Evolutionary conservation across 2,329 filamentous ascomycete species (phyloP).

Genomic region (Camillea tinctor): DNA sequence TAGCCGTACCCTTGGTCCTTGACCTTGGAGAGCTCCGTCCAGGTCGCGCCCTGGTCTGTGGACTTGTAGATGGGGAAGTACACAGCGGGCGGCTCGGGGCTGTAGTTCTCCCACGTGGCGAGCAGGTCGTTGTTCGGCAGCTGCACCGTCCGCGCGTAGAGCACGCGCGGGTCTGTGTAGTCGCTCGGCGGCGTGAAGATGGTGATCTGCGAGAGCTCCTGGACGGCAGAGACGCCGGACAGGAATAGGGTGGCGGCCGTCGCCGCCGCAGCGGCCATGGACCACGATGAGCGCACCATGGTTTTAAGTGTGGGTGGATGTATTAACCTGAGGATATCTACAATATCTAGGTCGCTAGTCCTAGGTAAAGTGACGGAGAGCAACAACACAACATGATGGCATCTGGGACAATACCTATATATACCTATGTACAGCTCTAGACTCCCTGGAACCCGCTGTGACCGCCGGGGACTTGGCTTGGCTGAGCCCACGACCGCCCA

Average conservation of each 20-base stretch:
- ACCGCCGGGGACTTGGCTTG: background rate
- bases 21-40: conserved; percentile 62
- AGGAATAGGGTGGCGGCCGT: conserved; percentile 6
- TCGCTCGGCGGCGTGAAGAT: conserved; percentile 44
- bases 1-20: conserved; percentile 62
- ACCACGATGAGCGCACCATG: background rate
- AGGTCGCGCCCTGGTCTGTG: conserved; percentile 55
- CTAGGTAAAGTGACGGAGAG: too few species aligned
- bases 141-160: conserved; percentile 45
- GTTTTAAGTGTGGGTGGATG: background rate
- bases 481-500: background rate
- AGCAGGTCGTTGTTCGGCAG: conserved; percentile 47
- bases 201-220: conserved; percentile 14
- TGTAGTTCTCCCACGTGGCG: conserved; percentile 57
- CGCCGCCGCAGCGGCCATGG: conserved; percentile 12
- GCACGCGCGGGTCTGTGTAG: conserved; percentile 42
- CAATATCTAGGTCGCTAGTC: background rate
- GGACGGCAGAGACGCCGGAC: conserved; percentile 1
- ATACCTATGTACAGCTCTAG: too few species aligned
- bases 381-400: background rate
- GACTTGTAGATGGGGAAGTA: conserved; percentile 56
- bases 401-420: background rate
- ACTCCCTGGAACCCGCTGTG: too few species aligned
- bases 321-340: background rate
- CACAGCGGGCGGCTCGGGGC: conserved; percentile 52